phyloP scores from a whole-genome alignment of 2,329 filamentous ascomycete species.

The Trichoderma brevicompactum region DNA sequence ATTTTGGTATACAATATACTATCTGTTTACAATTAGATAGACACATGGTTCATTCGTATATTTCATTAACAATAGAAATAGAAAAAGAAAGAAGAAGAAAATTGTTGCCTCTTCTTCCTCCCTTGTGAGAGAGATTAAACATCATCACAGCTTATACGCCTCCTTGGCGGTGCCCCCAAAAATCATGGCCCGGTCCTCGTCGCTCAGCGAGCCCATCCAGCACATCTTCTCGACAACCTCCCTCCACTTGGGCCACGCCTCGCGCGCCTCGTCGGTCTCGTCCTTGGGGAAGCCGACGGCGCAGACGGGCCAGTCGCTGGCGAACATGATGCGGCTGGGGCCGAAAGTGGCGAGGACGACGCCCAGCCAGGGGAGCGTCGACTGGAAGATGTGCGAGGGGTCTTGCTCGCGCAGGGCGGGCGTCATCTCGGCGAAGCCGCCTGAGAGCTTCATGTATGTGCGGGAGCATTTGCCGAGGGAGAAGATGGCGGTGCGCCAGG shows the following conservation, averaged over 20 bases:
- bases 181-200: constrained; percentile 66
- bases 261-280: constrained; percentile 37
- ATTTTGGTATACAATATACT: neutral
- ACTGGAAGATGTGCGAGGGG: constrained; percentile 62
- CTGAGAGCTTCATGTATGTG: constrained; percentile 92
- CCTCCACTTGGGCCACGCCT: constrained; percentile 77
- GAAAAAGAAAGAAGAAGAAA: neutral
- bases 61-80: neutral
- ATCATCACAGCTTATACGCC: constrained; percentile 64
- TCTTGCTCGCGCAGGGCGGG: constrained; percentile 54
- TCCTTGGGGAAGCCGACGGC: constrained; percentile 56
- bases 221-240: constrained; percentile 70
- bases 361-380: constrained; percentile 71
- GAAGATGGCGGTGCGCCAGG: constrained; percentile 72
- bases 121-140: neutral
- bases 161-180: constrained; percentile 74
- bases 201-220: constrained; percentile 62
- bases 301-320: constrained; percentile 92
- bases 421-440: constrained; percentile 79
- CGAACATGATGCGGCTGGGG: constrained; percentile 78
- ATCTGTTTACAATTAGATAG: neutral
- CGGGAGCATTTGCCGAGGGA: constrained; percentile 65
- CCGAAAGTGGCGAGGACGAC: constrained; percentile 75
- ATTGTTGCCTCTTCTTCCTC: no score
- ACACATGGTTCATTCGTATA: neutral